Percentiles rank a stretch among this genome's conserved stretches.
These are phyloP conservation scores for Solanum stenotomum DNA, from an alignment of 257 asterid genomes.

Conservation along the genomic window DNA sequence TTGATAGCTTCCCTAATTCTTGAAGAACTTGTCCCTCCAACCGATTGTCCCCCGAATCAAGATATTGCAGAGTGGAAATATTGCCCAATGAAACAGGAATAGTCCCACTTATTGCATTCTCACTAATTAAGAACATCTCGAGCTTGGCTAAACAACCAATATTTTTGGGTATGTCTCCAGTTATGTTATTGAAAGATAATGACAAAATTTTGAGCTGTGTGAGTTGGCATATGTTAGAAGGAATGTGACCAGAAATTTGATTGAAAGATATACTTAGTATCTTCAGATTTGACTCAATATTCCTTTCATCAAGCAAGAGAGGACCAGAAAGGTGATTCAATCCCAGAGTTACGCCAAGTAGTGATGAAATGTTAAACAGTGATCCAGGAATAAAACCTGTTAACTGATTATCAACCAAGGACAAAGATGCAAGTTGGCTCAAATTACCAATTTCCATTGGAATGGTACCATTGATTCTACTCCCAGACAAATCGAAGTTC, in stretches of 20 bases:
- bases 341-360: fast-evolving
- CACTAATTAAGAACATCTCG: fast-evolving
- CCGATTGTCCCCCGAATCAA: neutral
- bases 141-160: neutral
- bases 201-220: neutral
- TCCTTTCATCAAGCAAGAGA: neutral
- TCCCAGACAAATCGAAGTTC: neutral
- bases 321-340: neutral
- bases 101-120: neutral
- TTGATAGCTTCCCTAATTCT: neutral
- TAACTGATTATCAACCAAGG: neutral
- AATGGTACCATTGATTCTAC: neutral
- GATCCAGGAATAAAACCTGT: neutral
- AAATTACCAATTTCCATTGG: neutral
- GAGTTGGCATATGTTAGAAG: neutral
- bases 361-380: neutral
- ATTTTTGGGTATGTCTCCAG: neutral
- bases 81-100: neutral
- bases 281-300: neutral
- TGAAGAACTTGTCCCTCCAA: neutral
- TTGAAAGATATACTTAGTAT: neutral
- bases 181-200: neutral
- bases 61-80: neutral
- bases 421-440: neutral
- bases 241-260: neutral